Evolutionary conservation across 2,329 filamentous ascomycete genomes (phyloP), one percentile per base, ranked within the genome.

Genomic region (Xylaria hypoxylon): DNA sequence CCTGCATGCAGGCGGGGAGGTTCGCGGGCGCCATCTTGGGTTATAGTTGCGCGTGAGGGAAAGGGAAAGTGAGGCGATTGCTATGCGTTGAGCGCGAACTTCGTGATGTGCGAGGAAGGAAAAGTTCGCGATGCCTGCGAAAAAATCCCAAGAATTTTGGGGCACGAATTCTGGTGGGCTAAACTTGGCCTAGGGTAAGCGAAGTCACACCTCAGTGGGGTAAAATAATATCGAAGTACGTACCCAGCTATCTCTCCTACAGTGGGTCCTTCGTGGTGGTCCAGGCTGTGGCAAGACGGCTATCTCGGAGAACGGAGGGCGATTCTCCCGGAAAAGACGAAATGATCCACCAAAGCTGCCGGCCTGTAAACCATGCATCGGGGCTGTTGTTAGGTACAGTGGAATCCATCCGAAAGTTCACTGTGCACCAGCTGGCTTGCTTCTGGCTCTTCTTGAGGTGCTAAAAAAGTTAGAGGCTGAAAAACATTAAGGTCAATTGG

Each of bases 1-100:
- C 93, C 89, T 97, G 96, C 91, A 99, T 97, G 80, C 92, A 87
- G 76, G 94, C 87, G 82, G 96, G 96, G 76, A 97, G 92, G 87
- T 97, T 97, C 79, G 90, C 88, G 83, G 95, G 92, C 82, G 94
- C 93, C 95, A 97, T 97, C 82, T 90, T 96, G 90, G 86, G 82
- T 83, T 59, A 26, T 55, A 17, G 50, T 59, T 69, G 53, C 65
- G 65, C 62, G 60, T 42, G 71, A 70, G 66, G 68, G 50, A 69
- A 72, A 71, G 69, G 62, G 65, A 60, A 68, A 62, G 64, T 75
- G 75, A 74, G 76, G 71, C 72, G 70, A 57, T 72, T 68, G 65
- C 65, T 59, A 62, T 69, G 65, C 67, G 67, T 72, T 71, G 71
- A 64, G 60, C 74, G 74, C 75, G 71, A 72, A 74, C 70, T 69